Conservation (phyloP, 768 basidiomycete genomes). For the Pulveroboletus sp. region DNA sequence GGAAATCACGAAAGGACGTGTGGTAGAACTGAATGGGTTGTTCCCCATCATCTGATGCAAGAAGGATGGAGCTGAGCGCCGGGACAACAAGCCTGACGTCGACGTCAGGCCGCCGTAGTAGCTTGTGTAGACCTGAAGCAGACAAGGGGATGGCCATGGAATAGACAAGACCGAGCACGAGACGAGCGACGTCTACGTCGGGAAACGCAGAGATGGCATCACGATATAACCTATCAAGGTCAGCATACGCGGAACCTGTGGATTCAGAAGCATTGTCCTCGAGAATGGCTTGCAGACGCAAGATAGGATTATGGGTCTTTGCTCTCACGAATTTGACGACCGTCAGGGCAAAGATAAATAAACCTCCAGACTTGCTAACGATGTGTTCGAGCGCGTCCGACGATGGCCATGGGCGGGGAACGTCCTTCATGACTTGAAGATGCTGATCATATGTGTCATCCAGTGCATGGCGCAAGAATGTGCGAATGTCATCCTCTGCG, state of each 20-base stretch:
- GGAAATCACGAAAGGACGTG: constrained; percentile 21
- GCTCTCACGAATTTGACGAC: constrained; percentile 26
- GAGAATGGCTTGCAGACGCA: constrained; percentile 13
- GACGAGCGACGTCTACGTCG: constrained; percentile 12
- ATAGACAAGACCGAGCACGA: constrained; percentile 18
- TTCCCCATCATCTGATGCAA: constrained; percentile 18
- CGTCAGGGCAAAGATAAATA: constrained; percentile 30
- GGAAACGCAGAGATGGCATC: constrained; percentile 20
- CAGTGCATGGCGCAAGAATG: constrained; percentile 20
- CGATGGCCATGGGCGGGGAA: constrained; percentile 26
- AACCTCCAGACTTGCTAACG: constrained; percentile 19
- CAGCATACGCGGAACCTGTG: constrained; percentile 12
- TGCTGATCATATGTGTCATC: constrained; percentile 16
- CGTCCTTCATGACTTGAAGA: constrained; percentile 13
- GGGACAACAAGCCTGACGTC: constrained; percentile 15
- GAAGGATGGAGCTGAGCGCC: constrained; percentile 15
- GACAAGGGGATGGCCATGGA: constrained; percentile 13
- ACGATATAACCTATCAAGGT: constrained; percentile 19
- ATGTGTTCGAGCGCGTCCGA: constrained; percentile 17
- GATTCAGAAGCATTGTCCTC: constrained; percentile 3
- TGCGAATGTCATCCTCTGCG: constrained; percentile 23
- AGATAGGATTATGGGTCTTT: constrained; percentile 10
- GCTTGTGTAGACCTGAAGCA: constrained; percentile 10
- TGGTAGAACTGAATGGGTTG: constrained; percentile 22
- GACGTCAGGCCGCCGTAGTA: constrained; percentile 13